Percentiles rank a stretch among this genome's conserved stretches.
These are phyloP conservation scores for Spergularia marina DNA, from an alignment of 148 eudicot genomes.

Conservation along the genomic window DNA sequence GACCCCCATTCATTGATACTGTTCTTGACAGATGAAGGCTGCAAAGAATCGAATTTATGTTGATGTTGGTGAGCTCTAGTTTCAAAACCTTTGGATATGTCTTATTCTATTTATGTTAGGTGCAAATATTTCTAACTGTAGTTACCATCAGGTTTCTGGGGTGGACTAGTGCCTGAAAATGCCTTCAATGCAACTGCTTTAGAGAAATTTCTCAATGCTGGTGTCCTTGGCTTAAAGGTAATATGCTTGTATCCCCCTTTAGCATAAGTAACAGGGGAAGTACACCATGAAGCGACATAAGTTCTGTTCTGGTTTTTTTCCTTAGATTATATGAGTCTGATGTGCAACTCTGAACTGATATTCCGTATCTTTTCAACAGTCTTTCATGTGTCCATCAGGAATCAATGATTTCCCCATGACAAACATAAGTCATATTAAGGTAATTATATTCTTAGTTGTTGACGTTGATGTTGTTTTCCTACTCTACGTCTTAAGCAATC, in stretches of 20 bases:
- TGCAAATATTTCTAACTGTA: background rate
- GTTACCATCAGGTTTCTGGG: conserved; percentile 83
- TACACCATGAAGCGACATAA: background rate
- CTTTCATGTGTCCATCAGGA: conserved; percentile 99
- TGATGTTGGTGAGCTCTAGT: conserved; percentile 74
- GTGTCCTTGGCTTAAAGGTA: conserved; percentile 96
- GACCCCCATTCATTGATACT: background rate
- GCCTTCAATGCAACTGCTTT: conserved; percentile 71
- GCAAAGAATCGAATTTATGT: conserved; percentile 70
- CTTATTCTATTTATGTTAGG: background rate
- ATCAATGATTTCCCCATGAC: conserved; percentile 99
- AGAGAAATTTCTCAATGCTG: conserved; percentile 72
- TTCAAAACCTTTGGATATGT: background rate
- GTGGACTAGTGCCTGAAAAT: conserved; percentile 97
- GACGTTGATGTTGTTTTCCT: background rate
- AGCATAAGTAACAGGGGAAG: too few species aligned
- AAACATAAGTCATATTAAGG: conserved; percentile 81
- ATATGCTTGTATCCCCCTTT: background rate
- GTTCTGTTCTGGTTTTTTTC: background rate
- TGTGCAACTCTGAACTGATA: background rate
- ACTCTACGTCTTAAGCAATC: background rate
- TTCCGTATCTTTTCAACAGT: conserved; percentile 42
- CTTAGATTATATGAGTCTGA: background rate
- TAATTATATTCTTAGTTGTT: conserved; percentile 13
- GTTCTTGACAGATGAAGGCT: conserved; percentile 63